Evolutionary conservation across 2,329 filamentous ascomycete species (phyloP).

Genomic region (Ilyonectria robusta): DNA sequence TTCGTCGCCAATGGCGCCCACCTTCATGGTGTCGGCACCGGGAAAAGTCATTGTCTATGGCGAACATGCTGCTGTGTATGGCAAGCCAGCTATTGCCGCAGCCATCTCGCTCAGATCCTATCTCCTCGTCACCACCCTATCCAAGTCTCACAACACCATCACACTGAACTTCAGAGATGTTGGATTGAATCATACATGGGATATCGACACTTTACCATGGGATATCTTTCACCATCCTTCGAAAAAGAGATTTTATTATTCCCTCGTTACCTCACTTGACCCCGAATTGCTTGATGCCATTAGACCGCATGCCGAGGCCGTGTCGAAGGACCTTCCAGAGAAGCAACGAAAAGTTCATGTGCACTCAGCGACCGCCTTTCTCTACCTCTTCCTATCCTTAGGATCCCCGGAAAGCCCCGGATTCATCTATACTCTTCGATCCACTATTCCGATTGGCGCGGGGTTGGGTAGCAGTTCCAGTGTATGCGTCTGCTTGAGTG

Average conservation of each 20-base stretch:
- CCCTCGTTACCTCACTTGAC: background rate
- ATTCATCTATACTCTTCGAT: background rate
- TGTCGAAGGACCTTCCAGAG: background rate
- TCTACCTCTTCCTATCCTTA: background rate
- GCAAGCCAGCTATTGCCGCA: conserved; percentile 35
- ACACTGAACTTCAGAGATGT: conserved; percentile 33
- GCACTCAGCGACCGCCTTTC: background rate
- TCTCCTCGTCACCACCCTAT: conserved; percentile 31
- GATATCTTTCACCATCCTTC: background rate
- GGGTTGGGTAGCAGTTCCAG: conserved; percentile 36
- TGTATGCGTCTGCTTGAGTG: conserved; percentile 35
- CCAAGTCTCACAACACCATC: conserved; percentile 27
- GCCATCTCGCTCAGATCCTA: conserved; percentile 38
- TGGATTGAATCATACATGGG: conserved; percentile 32
- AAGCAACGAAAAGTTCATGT: background rate
- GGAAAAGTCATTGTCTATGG: conserved; percentile 36
- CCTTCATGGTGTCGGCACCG: background rate
- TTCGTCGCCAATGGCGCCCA: background rate
- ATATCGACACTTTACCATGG: conserved; percentile 30
- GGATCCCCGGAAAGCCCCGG: background rate
- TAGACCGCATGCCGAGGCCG: background rate
- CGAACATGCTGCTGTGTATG: conserved; percentile 36
- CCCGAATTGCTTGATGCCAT: background rate
- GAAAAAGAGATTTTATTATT: background rate
- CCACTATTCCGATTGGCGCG: conserved; percentile 34